Base-by-base conservation (phyloP, 257 asterid genomes). In the Penstemon davidsonii region DNA sequence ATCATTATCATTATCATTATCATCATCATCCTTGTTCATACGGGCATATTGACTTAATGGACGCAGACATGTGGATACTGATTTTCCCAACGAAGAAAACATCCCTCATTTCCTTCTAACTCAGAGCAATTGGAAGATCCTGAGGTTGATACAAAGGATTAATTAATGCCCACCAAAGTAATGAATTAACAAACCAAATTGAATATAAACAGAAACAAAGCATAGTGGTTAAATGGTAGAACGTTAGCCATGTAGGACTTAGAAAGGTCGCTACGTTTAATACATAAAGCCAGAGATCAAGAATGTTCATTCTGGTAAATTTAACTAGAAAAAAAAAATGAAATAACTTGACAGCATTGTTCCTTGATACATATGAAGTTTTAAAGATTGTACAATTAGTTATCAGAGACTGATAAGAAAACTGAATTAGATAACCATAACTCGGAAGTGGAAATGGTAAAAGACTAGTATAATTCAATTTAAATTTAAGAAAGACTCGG, bases 1-100 rank as follows among this genome's bases (percentile, higher is more conserved):
- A 62, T 71, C 86, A 15, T 63, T 36, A 62, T 71, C 86, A 15
- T 63, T 36, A 78, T 87, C 91, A 88, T 74, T 83, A 15, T 63
- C 37, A 19, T 76, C 81, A 55, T 83, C 84, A 78, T 87, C 91
- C 89, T 74, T 83, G 88, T 69, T 88, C 90, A 87, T 75, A 71
- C 84, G 94, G 76, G 80, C 88, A 83, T 88, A 90, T 74, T 80
- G 90, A 81, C 92, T 79, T 78, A 86, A 86, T 51, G 93, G 92
- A 45, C 84, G 80, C 81, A 86, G 66, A 75, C 87, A 87, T 33
- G 86, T 64, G 68, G 88, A 74, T 55, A 70, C 83, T 63, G 80
- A 70, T 70, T 83, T 86, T 76, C 82, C 87, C 70, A 87, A 51
- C 84, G 81, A 85, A 73, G 96, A 86, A 78, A 65, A 78, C 97